These are phyloP conservation scores for Aurinia saxatilis DNA, from an alignment of 345 rosid genomes.

Conservation along the genomic window DNA sequence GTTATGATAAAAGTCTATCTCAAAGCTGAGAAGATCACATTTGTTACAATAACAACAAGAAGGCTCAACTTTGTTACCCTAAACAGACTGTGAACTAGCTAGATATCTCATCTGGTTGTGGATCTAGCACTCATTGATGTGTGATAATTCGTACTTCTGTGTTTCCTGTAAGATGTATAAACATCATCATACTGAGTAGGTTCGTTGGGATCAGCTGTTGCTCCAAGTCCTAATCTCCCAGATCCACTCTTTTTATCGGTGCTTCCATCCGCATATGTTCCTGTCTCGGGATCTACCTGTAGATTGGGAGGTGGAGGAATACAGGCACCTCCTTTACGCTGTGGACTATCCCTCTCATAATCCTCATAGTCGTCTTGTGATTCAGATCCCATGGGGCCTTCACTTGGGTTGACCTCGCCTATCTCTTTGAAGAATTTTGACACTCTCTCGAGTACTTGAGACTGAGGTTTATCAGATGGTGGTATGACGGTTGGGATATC, in stretches of 20 bases:
- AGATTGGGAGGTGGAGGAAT: slow-evolving; percentile 91
- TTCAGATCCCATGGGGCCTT: slow-evolving; percentile 60
- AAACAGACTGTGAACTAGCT: slow-evolving; percentile 6
- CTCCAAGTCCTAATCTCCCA: slow-evolving; percentile 80
- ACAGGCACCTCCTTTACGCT: slow-evolving; percentile 80
- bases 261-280: slow-evolving; percentile 76
- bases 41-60: background rate
- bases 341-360: slow-evolving; percentile 53
- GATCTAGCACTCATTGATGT: slow-evolving; percentile 93
- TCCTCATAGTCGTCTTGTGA: slow-evolving; percentile 61
- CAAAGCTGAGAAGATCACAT: slow-evolving; percentile 10
- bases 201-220: slow-evolving; percentile 82
- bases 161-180: slow-evolving; percentile 88
- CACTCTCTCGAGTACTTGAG: slow-evolving; percentile 75
- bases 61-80: slow-evolving; percentile 8
- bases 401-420: slow-evolving; percentile 86
- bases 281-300: slow-evolving; percentile 86
- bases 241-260: slow-evolving; percentile 66
- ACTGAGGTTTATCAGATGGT: slow-evolving; percentile 68
- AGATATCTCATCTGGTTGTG: slow-evolving; percentile 38
- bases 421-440: slow-evolving; percentile 89
- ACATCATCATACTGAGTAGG: slow-evolving; percentile 90
- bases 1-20: background rate
- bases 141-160: slow-evolving; percentile 84
- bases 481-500: slow-evolving; percentile 93